phyloP scores from a whole-genome alignment of 345 rosid species.

The Pseudoturritis turrita region DNA sequence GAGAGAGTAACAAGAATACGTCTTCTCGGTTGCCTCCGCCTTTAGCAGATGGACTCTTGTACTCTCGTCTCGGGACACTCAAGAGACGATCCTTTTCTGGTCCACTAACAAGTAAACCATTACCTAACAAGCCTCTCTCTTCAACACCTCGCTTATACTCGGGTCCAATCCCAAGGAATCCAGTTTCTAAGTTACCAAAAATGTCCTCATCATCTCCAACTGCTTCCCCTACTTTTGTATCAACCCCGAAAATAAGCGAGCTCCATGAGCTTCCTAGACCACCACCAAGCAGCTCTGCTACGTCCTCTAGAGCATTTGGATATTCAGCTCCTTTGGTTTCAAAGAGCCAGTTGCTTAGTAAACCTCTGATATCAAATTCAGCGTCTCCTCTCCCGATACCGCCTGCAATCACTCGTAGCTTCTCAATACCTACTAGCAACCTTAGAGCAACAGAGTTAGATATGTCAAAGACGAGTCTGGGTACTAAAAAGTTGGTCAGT shows the following conservation, averaged over 20 bases:
- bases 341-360: conserved; percentile 45
- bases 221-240: conserved; percentile 60
- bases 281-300: conserved; percentile 46
- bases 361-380: conserved; percentile 32
- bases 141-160: conserved; percentile 53
- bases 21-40: conserved; percentile 57
- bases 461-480: conserved; percentile 36
- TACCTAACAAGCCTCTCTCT: conserved; percentile 40
- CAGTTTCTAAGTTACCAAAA: conserved; percentile 49
- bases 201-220: conserved; percentile 44
- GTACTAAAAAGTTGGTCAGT: conserved; percentile 37
- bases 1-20: conserved; percentile 54
- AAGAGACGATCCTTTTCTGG: conserved; percentile 78
- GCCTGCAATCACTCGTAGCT: conserved; percentile 71
- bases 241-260: conserved; percentile 90
- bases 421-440: conserved; percentile 75
- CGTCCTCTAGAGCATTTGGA: conserved; percentile 48
- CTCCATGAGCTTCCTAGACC: conserved; percentile 99
- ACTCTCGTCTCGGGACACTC: conserved; percentile 48
- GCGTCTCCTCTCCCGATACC: conserved; percentile 80
- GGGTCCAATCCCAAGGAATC: conserved; percentile 59
- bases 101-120: conserved; percentile 55
- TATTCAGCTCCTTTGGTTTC: conserved; percentile 76
- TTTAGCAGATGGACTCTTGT: conserved; percentile 45
- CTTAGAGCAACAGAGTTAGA: conserved; percentile 41